Evolutionary conservation across 2,329 filamentous ascomycete genomes (phyloP), one percentile per base, ranked within the genome.

Genomic region (Orbilia oligospora): DNA sequence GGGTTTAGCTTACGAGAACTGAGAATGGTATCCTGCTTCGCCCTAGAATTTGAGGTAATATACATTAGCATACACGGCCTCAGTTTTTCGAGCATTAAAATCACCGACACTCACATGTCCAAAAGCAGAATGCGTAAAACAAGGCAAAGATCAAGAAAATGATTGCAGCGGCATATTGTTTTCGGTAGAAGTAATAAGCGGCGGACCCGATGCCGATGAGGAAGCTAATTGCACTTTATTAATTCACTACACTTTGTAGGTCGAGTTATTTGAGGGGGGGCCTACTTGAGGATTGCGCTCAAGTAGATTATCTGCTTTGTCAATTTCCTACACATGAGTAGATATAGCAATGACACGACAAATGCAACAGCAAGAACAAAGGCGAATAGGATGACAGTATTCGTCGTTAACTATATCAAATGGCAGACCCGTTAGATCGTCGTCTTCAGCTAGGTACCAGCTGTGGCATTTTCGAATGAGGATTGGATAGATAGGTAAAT

Each of bases 241-340:
- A 80, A 64, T 24, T 44, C 27, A 0, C 24, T 61, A 16, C 20
- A 20, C 30, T 18, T 30, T 1, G 24, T 33, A 33, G 18, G 22
- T 53, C 5, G 27, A 16, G 10, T 5, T 16, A 63, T 18, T 41
- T 12, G 30, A 55, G 12, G 16, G 5, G 27, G 20, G 14, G 0
- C 71, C 49, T 79, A 82, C 80, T 97, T 97, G 71, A 97, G 87
- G 65, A 97, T 95, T 12, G 93, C 93, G 0, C 94, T 97, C 46
- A 94, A 89, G 93, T 93, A 97, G 83, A 97, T 97, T 81, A 97
- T 94, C 83, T 93, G 89, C 85, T 96, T 97, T 2, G 94, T 94
- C 81, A 95, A 95, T 56, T 89, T 85, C 70, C 93, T 90, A 5
- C 93, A 92, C 1, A 91, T 84, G 84, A 90, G 89, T 82, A 97